Conservation (phyloP, 345 rosid species). For the Cardamine resedifolia region DNA sequence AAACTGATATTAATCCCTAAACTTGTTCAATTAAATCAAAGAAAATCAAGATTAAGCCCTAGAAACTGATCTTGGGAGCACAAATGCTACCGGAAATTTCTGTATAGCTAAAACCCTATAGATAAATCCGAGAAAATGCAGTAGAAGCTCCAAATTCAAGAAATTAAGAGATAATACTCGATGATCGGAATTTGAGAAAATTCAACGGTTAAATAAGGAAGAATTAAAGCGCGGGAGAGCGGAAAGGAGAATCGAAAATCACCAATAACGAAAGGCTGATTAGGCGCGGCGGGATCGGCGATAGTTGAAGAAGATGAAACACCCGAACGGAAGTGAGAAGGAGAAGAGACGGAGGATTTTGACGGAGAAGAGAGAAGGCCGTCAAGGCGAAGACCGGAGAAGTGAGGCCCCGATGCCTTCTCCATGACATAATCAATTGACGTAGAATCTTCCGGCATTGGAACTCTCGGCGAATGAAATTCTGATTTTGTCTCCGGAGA, state of each 20-base stretch:
- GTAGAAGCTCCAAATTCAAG: not conserved
- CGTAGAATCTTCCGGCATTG: slow-evolving; percentile 56
- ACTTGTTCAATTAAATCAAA: not conserved
- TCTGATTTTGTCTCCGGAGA: slow-evolving; percentile 23
- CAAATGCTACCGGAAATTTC: not conserved
- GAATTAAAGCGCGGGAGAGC: not conserved
- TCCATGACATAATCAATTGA: slow-evolving; percentile 90
- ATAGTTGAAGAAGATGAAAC: slow-evolving; percentile 16
- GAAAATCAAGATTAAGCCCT: not conserved
- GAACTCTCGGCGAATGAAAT: not conserved
- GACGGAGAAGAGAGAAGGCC: slow-evolving; percentile 63
- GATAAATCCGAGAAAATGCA: slow-evolving; percentile 19
- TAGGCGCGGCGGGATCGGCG: slow-evolving; percentile 43
- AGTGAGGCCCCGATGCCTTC: slow-evolving; percentile 97
- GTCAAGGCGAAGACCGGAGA: slow-evolving; percentile 94
- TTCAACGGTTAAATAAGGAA: not conserved
- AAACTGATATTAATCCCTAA: not conserved
- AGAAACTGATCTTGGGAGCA: slow-evolving; percentile 9
- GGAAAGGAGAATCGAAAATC: slow-evolving; percentile 8
- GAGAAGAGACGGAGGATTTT: slow-evolving; percentile 45
- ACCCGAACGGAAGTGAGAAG: slow-evolving; percentile 36
- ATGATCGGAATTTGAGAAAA: slow-evolving; percentile 15
- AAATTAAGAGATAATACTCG: not conserved
- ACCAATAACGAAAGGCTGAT: slow-evolving; percentile 95
- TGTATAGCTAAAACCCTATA: slow-evolving; percentile 21